Percentiles rank a stretch among this genome's conserved stretches.
Conservation (phyloP, 192 early-diverging fungal genomes). For the Geranomyces variabilis region DNA sequence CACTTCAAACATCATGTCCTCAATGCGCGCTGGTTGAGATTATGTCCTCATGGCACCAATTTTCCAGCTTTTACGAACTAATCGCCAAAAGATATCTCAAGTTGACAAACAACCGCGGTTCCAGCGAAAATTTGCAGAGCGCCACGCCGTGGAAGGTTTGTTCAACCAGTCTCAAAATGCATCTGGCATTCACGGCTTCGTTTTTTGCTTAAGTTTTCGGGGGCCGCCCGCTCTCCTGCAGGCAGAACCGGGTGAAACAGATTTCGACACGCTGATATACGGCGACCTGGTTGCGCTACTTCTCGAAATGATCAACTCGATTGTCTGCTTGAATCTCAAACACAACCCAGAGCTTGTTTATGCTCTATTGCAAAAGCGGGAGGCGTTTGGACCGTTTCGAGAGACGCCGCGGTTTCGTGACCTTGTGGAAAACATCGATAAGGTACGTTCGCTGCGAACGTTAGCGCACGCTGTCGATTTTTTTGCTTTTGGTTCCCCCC, state of each 20-base stretch:
- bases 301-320: slow-evolving; percentile 74
- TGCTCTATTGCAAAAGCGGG: slow-evolving; percentile 66
- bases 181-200: no score
- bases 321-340: slow-evolving; percentile 61
- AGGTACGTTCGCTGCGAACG: slow-evolving; percentile 26
- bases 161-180: no score
- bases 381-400: slow-evolving; percentile 64
- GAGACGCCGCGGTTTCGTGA: slow-evolving; percentile 55
- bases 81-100: slow-evolving; percentile 71
- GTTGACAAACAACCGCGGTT: slow-evolving; percentile 18
- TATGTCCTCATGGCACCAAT: no score
- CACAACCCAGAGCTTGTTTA: slow-evolving; percentile 73
- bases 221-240: no score
- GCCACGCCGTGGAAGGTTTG: neutral
- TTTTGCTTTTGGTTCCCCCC: slow-evolving; percentile 7
- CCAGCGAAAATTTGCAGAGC: neutral
- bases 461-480: neutral
- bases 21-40: no score
- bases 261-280: slow-evolving; percentile 61
- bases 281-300: slow-evolving; percentile 67
- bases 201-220: no score
- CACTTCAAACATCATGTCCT: no score
- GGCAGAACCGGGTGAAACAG: neutral
- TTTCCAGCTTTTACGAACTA: slow-evolving; percentile 64
- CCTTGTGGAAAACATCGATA: slow-evolving; percentile 67